Evolutionary conservation across 768 basidiomycete species (phyloP).

Genomic region (Rickenella mellea): DNA sequence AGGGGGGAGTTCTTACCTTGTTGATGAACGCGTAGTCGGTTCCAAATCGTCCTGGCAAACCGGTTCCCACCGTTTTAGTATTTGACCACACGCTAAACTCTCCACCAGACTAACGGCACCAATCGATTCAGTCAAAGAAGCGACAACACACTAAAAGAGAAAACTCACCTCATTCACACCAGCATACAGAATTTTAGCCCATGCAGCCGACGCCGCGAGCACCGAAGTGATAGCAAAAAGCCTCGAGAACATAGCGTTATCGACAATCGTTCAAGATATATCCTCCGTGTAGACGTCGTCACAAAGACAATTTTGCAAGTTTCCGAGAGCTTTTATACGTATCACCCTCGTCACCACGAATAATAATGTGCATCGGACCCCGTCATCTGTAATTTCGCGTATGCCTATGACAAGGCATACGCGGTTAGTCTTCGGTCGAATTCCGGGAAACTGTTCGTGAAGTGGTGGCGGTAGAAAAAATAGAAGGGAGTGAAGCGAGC

Average conservation of each 20-base stretch:
- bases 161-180: conserved; percentile 33
- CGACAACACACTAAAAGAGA: not conserved
- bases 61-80: conserved; percentile 23
- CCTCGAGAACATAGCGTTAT: not conserved
- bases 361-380: too few relatives aligned
- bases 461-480: too few relatives aligned
- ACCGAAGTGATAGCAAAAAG: not conserved
- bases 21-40: conserved; percentile 38
- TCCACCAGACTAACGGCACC: conserved; percentile 28
- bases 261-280: too few relatives aligned
- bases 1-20: conserved; percentile 21
- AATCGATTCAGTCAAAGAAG: not conserved
- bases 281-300: too few relatives aligned
- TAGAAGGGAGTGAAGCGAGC: too few relatives aligned
- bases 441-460: too few relatives aligned
- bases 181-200: conserved; percentile 31
- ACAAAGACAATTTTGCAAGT: too few relatives aligned
- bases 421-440: too few relatives aligned
- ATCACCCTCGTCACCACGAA: too few relatives aligned
- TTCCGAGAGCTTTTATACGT: too few relatives aligned
- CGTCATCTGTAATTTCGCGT: too few relatives aligned
- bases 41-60: conserved; percentile 34
- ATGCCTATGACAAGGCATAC: too few relatives aligned
- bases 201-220: conserved; percentile 2
- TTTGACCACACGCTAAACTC: conserved; percentile 34